phyloP scores from a whole-genome alignment of 192 early-diverging fungal species.

The Backusella psychrophila region DNA sequence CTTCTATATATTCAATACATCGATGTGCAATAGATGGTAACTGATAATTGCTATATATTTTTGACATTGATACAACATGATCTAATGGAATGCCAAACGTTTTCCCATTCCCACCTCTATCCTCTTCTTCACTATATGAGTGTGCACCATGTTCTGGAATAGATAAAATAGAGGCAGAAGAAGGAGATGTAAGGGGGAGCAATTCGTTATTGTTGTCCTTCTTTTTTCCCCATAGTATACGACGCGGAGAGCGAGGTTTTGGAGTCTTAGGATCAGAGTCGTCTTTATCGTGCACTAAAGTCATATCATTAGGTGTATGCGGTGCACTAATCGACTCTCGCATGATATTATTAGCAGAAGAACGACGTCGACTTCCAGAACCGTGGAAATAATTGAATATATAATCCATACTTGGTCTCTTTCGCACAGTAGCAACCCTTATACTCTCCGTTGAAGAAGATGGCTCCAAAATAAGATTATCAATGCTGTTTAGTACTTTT shows the following conservation, averaged over 20 bases:
- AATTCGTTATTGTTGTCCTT: slow-evolving; percentile 2
- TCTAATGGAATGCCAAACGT: slow-evolving; percentile 86
- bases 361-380: background rate
- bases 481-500: background rate
- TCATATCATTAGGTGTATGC: background rate
- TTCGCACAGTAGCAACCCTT: background rate
- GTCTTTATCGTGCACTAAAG: background rate
- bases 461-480: background rate
- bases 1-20: slow-evolving; percentile 96
- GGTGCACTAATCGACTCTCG: background rate
- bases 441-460: slow-evolving; percentile 6
- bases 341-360: background rate
- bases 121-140: slow-evolving; percentile 9
- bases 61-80: slow-evolving; percentile 65
- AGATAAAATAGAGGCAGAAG: background rate
- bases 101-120: slow-evolving; percentile 5
- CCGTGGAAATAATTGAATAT: slow-evolving; percentile 26
- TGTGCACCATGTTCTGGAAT: background rate
- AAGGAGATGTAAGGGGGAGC: background rate
- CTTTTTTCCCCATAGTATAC: slow-evolving; percentile 26
- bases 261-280: slow-evolving; percentile 12
- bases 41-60: slow-evolving; percentile 73
- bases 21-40: slow-evolving; percentile 92
- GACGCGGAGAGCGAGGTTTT: slow-evolving; percentile 19
- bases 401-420: slow-evolving; percentile 15